Percentiles rank a stretch among this genome's conserved stretches.
Conservation (phyloP, 768 basidiomycete genomes). For the Leccinellum luteum region DNA sequence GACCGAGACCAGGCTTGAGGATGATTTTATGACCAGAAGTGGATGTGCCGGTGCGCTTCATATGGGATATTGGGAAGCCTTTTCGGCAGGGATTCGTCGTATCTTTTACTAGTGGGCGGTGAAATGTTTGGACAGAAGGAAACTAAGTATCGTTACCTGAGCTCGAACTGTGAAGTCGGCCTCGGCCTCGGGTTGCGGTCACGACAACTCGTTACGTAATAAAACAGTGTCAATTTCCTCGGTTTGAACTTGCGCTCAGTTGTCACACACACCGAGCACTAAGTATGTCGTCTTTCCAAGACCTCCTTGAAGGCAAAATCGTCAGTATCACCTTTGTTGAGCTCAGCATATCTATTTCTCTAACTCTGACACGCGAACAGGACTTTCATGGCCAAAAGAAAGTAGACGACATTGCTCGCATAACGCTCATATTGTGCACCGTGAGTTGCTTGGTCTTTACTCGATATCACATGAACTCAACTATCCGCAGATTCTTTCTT, state of each 20-base stretch:
- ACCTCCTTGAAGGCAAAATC: constrained; percentile 31
- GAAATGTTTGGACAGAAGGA: not conserved
- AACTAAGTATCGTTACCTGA: not conserved
- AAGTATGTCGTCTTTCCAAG: constrained; percentile 23
- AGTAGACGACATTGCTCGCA: constrained; percentile 22
- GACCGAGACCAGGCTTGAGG: constrained; percentile 37
- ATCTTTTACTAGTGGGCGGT: not conserved
- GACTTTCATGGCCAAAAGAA: constrained; percentile 33
- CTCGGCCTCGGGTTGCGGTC: no score
- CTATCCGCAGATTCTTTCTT: constrained; percentile 26
- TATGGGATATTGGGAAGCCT: not conserved
- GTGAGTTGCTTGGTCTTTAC: constrained; percentile 14
- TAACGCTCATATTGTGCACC: constrained; percentile 22
- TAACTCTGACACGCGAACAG: constrained; percentile 20
- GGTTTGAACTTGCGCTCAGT: not conserved
- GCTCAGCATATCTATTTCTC: not conserved
- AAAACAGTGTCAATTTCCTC: no score
- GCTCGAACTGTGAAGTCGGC: not conserved
- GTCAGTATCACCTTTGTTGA: constrained; percentile 12
- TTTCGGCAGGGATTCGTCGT: not conserved
- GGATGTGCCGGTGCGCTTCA: constrained; percentile 24
- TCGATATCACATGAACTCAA: not conserved
- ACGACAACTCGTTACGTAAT: constrained; percentile 18
- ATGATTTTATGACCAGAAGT: constrained; percentile 37
- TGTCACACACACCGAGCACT: constrained; percentile 1